Conservation (phyloP, 306 rosid species). For the Corylus heterophylla region DNA sequence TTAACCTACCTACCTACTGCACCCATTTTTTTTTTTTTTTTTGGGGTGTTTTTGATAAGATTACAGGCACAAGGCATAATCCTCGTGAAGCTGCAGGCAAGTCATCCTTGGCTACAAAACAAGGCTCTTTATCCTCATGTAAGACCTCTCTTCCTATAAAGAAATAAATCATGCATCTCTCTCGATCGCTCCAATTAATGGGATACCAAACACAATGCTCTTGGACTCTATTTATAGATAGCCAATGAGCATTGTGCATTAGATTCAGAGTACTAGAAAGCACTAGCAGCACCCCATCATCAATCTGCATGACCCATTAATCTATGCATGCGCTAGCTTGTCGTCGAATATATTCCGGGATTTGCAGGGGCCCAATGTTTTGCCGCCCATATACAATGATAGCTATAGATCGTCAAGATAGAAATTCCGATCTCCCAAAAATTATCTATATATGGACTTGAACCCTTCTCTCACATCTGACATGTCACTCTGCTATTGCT, state of each 20-base stretch:
- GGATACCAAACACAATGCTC: neutral
- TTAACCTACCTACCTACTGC: too few relatives aligned
- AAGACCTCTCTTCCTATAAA: conserved; percentile 41
- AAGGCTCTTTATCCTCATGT: conserved; percentile 54
- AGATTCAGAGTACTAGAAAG: neutral
- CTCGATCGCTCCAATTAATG: neutral
- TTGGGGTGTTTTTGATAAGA: neutral
- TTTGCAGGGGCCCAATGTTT: conserved; percentile 37
- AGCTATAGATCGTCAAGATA: conserved; percentile 8
- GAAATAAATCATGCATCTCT: too few relatives aligned
- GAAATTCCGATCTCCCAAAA: conserved; percentile 12
- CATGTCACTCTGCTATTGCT: conserved; percentile 34
- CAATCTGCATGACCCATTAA: conserved; percentile 18
- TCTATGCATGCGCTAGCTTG: conserved; percentile 2
- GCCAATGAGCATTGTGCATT: conserved; percentile 6
- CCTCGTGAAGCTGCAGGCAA: conserved; percentile 48
- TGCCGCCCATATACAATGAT: conserved; percentile 35
- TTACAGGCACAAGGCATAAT: neutral
- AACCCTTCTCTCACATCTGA: conserved; percentile 2
- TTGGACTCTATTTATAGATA: conserved; percentile 31
- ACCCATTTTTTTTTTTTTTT: too few relatives aligned
- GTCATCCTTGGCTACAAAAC: conserved; percentile 73
- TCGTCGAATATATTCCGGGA: conserved; percentile 42
- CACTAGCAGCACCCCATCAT: neutral
- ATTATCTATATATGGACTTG: neutral